Conservation (phyloP, 148 eudicot genomes). For the Euryodendron excelsum region DNA sequence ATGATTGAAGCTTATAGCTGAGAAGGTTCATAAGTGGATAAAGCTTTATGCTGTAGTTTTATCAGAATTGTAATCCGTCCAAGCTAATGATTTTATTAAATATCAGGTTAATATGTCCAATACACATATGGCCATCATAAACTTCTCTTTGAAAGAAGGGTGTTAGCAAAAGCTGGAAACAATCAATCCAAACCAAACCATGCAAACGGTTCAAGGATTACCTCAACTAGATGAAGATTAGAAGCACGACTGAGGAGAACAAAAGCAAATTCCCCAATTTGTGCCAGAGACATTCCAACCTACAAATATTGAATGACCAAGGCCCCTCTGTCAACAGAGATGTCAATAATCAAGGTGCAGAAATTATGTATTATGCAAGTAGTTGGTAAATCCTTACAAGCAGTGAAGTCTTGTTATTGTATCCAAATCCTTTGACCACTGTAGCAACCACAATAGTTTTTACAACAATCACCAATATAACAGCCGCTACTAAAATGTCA, state of each 20-base stretch:
- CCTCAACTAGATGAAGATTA: conserved; percentile 97
- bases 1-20: background rate
- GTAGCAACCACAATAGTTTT: conserved; percentile 72
- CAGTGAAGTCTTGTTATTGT: conserved; percentile 78
- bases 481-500: conserved; percentile 90
- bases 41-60: background rate
- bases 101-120: conserved; percentile 4
- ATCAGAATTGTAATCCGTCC: background rate
- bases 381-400: conserved; percentile 54
- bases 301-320: conserved; percentile 24
- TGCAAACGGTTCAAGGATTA: conserved; percentile 20
- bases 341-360: background rate
- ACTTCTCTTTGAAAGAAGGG: background rate
- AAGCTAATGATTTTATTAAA: background rate
- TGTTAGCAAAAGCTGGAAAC: background rate
- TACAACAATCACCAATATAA: conserved; percentile 72
- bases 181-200: conserved; percentile 12
- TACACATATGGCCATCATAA: background rate
- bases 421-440: conserved; percentile 89
- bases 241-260: conserved; percentile 98
- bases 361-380: background rate
- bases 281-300: conserved; percentile 98
- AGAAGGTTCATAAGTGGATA: background rate
- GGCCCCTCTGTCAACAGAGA: background rate
- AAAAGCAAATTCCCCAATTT: conserved; percentile 95